Base-by-base conservation (phyloP, 1,284 basidiomycete genomes). In the Malassezia vespertilionis region DNA sequence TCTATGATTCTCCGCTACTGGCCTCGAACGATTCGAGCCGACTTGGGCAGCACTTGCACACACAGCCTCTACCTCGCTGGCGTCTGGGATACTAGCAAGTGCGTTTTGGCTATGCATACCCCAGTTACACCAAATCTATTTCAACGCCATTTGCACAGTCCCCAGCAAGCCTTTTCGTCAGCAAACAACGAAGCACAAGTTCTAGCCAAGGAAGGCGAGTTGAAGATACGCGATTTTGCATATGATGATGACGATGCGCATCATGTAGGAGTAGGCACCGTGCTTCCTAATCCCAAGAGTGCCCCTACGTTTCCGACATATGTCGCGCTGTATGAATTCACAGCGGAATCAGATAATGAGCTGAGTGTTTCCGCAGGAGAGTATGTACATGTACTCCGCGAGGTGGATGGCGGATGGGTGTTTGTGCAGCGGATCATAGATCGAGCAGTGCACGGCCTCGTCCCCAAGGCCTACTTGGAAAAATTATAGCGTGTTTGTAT, bases 341-440 rank as follows among this genome's bases (percentile, higher is more conserved):
- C 11, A 11, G 42, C 48, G 15, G 48, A 51, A 20, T 44, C 48
- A 6, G 37, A 33, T 33, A 51, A 51, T 32, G 48, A 51, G 30
- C 37, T 51, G 26, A 44, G 36, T 33, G 42, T 51, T n/a, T 26
- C 38, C 9, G 43, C 37, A 17, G 48, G 48, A 10, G 21, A 22
- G 21, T 37, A 38, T 8, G 35, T 51, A 12, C 38, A 40, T 15
- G 15, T 39, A 6, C 26, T 40, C 8, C 34, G 17, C 10, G 22
- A 9, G 7, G 22, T 40, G 12, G 32, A 43, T 12, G 48, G 26
- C 7, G 48, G 48, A 10, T 51, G 48, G 48, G 43, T 44, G 4
- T 22, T 51, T 4, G 48, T 43, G 12, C 37, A 34, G 28, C 21
- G 24, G 11, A 24, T 44, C 2, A 42, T 39, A 12, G 28, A 39